A percentile compares a stretch with the other conserved stretches of the same genome.
Evolutionary conservation across 371 early-diverging fungal species (phyloP).

Genomic region (Haplosporangium sp.): DNA sequence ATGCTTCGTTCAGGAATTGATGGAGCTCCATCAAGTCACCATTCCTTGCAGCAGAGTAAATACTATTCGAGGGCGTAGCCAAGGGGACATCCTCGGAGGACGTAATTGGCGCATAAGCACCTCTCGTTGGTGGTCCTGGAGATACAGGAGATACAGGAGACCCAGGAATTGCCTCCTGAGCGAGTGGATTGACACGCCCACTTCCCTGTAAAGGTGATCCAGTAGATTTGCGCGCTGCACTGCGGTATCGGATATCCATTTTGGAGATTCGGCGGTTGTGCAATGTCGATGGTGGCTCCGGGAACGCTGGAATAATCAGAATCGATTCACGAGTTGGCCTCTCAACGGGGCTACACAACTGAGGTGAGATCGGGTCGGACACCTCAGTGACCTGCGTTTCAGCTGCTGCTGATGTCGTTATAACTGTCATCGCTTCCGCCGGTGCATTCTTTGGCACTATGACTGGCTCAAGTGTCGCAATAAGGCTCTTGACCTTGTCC

Average conservation of each 20-base stretch:
- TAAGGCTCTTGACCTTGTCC: constrained; percentile 11
- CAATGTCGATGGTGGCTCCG: constrained; percentile 42
- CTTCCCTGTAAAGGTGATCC: not conserved
- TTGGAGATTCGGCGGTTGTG: constrained; percentile 49
- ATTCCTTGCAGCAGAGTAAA: constrained; percentile 39
- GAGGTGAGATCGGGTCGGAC: not conserved
- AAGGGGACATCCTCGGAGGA: constrained; percentile 44
- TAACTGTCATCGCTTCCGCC: not conserved
- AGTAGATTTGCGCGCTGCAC: constrained; percentile 10
- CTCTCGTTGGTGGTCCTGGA: constrained; percentile 20
- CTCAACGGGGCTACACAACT: not conserved
- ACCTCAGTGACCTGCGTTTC: not conserved
- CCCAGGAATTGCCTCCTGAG: not conserved
- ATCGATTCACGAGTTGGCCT: constrained; percentile 18
- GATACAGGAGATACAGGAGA: constrained; percentile 1
- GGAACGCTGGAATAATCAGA: constrained; percentile 36
- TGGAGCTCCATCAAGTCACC: constrained; percentile 40
- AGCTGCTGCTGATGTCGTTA: not conserved
- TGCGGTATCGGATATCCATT: constrained; percentile 25
- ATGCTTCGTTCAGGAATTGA: constrained; percentile 23
- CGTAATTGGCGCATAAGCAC: constrained; percentile 35
- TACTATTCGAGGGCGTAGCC: constrained; percentile 23
- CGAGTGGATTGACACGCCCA: no score
- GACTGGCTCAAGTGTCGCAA: constrained; percentile 18
- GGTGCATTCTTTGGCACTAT: not conserved